A percentile compares a stretch with the other conserved stretches of the same genome.
These are phyloP conservation scores for Talaromyces piceae DNA, from an alignment of 2,329 filamentous ascomycete species.

Conservation along the genomic window DNA sequence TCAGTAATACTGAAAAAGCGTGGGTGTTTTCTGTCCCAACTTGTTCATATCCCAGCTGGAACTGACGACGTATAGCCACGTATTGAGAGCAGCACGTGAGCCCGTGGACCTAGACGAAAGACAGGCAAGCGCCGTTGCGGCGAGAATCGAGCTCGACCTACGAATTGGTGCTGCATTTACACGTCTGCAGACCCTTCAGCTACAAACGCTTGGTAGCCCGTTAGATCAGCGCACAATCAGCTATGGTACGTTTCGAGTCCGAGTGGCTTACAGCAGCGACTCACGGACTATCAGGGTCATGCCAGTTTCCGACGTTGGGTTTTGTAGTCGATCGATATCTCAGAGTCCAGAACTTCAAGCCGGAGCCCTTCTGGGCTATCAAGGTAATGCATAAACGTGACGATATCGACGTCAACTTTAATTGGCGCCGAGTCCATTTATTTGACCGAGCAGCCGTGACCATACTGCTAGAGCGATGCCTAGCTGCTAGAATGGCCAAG, in stretches of 20 bases:
- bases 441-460: constrained; percentile 80
- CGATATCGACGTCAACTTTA: constrained; percentile 71
- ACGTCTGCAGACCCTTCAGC: constrained; percentile 69
- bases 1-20: constrained; percentile 93
- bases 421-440: constrained; percentile 71
- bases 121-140: constrained; percentile 79
- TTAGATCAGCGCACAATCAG: constrained; percentile 63
- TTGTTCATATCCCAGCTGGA: background rate
- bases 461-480: constrained; percentile 78
- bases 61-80: constrained; percentile 53
- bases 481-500: constrained; percentile 66
- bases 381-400: constrained; percentile 73
- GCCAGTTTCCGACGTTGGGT: constrained; percentile 91
- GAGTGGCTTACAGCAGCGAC: constrained; percentile 6
- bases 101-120: constrained; percentile 73
- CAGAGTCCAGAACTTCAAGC: constrained; percentile 84
- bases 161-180: constrained; percentile 91
- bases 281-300: constrained; percentile 55
- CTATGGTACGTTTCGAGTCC: constrained; percentile 55
- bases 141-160: constrained; percentile 86
- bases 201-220: constrained; percentile 64
- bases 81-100: constrained; percentile 71
- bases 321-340: constrained; percentile 97
- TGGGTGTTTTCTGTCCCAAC: constrained; percentile 38
- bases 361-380: constrained; percentile 89